phyloP scores from a whole-genome alignment of 1,284 basidiomycete species.

The Sporisorium graminicola region DNA sequence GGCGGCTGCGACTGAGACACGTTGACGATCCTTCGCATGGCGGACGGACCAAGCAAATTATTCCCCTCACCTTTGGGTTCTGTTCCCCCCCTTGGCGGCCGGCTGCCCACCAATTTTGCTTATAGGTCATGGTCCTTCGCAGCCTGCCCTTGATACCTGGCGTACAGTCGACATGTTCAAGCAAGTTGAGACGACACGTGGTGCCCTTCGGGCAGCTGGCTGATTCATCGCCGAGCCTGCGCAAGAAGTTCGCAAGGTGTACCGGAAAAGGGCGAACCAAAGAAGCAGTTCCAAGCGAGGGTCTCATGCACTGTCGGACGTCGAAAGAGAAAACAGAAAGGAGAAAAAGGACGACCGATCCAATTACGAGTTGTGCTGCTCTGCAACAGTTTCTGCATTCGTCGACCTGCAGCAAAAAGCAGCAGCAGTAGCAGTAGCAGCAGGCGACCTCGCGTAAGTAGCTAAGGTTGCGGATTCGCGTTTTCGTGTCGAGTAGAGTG shows the following conservation, averaged over 20 bases:
- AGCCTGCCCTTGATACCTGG: no score
- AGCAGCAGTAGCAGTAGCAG: background rate
- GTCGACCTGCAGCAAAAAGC: background rate
- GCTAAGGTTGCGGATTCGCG: background rate
- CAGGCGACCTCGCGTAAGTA: background rate
- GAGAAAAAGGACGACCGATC: background rate
- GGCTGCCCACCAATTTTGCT: no score
- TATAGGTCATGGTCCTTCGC: no score
- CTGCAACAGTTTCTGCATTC: background rate
- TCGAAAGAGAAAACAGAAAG: background rate
- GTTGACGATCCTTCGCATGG: conserved; percentile 5
- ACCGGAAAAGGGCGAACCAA: background rate
- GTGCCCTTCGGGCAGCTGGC: background rate
- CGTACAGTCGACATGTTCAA: background rate
- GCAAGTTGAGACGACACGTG: background rate
- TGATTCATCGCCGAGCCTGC: background rate
- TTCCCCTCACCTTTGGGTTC: background rate
- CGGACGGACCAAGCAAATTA: background rate
- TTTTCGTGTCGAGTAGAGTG: conserved; percentile 16
- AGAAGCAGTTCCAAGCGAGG: conserved; percentile 1
- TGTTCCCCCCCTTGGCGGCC: background rate
- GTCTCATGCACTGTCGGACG: conserved; percentile 6
- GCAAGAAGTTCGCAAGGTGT: no score
- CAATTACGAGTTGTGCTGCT: background rate
- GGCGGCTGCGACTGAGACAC: background rate